These are phyloP conservation scores for Talaromyces trachyspermus DNA, from an alignment of 495 filamentous ascomycete species.

Conservation along the genomic window DNA sequence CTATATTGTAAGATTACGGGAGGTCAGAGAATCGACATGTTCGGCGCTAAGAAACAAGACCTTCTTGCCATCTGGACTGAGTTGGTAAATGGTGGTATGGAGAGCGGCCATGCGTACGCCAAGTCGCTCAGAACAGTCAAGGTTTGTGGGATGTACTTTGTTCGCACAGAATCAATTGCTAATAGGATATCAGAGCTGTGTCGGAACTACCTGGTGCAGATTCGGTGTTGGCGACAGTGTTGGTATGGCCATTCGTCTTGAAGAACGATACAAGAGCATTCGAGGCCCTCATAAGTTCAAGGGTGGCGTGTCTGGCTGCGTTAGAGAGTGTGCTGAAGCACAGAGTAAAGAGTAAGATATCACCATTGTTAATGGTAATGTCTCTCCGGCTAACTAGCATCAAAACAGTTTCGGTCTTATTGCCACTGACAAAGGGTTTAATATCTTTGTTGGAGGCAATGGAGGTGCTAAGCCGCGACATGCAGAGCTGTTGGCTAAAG, in stretches of 20 bases:
- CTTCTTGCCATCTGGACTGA: constrained; percentile 81
- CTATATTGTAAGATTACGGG: constrained; percentile 96
- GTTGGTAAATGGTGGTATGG: constrained; percentile 86
- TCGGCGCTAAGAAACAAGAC: constrained; percentile 89
- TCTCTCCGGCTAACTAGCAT: neutral
- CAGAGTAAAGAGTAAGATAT: constrained; percentile 80
- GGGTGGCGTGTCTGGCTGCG: constrained; percentile 85
- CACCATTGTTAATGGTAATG: neutral
- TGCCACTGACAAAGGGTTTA: constrained; percentile 91
- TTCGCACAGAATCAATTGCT: neutral
- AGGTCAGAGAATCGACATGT: constrained; percentile 93
- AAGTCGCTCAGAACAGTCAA: constrained; percentile 91
- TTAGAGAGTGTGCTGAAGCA: constrained; percentile 90
- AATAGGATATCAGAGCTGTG: constrained; percentile 53
- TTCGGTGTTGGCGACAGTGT: constrained; percentile 93
- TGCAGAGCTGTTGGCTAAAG: constrained; percentile 81
- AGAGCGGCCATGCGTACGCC: constrained; percentile 90
- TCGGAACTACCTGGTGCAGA: constrained; percentile 91
- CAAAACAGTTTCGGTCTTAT: constrained; percentile 74
- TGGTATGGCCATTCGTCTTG: constrained; percentile 88
- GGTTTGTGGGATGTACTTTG: constrained; percentile 18
- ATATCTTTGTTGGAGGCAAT: constrained; percentile 90
- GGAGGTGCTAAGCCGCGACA: constrained; percentile 85
- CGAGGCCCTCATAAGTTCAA: constrained; percentile 91
- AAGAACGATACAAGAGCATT: constrained; percentile 93